phyloP scores from a whole-genome alignment of 495 filamentous ascomycete genomes.

The Trichocladium uniseriatum region DNA sequence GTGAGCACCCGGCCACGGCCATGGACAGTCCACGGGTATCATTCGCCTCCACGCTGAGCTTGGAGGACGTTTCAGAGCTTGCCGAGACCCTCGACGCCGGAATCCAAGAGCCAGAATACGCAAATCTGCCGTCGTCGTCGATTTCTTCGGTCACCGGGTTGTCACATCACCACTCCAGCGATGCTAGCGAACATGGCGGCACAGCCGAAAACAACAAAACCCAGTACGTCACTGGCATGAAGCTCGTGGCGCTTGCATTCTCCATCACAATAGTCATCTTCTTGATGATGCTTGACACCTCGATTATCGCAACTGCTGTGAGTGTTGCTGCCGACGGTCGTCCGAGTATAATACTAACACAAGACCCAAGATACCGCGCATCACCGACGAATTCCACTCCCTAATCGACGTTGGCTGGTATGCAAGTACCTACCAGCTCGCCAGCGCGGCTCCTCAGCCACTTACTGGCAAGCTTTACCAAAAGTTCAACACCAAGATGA shows the following conservation, averaged over 20 bases:
- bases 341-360: not conserved
- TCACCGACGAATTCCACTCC: slow-evolving; percentile 40
- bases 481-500: slow-evolving; percentile 36
- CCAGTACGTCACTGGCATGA: not conserved
- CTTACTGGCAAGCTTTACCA: slow-evolving; percentile 45
- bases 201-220: not conserved
- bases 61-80: no score
- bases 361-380: slow-evolving; percentile 31
- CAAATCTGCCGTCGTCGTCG: not conserved
- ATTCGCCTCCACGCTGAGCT: no score
- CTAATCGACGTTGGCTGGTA: slow-evolving; percentile 46
- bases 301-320: slow-evolving; percentile 42
- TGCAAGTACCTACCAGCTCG: slow-evolving; percentile 42
- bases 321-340: not conserved
- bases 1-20: no score
- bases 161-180: not conserved
- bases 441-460: slow-evolving; percentile 41
- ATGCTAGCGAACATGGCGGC: not conserved
- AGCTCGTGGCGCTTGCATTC: slow-evolving; percentile 5
- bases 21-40: no score
- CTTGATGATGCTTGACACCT: slow-evolving; percentile 42
- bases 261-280: slow-evolving; percentile 33
- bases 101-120: not conserved
- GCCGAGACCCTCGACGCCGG: not conserved
- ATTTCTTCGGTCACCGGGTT: not conserved